Conservation (phyloP, 192 early-diverging fungal species). For the Piromyces finnis region DNA sequence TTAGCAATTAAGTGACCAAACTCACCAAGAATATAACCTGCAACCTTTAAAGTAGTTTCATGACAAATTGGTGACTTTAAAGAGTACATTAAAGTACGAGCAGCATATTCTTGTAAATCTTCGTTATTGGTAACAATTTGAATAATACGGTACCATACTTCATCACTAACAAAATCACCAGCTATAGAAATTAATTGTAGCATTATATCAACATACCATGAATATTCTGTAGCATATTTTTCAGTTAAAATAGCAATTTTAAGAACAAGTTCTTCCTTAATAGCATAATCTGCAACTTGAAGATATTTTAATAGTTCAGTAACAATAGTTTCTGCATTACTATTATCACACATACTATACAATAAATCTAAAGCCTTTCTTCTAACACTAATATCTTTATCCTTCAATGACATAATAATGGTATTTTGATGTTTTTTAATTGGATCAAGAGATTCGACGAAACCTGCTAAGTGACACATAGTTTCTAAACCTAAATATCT, state of each 20-base stretch:
- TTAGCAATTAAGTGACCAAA: slow-evolving; percentile 94
- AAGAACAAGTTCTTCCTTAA: slow-evolving; percentile 94
- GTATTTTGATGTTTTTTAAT: slow-evolving; percentile 70
- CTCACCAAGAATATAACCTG: slow-evolving; percentile 92
- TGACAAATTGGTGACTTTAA: slow-evolving; percentile 81
- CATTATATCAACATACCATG: slow-evolving; percentile 98
- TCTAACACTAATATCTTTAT: slow-evolving; percentile 95
- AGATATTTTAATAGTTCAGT: slow-evolving; percentile 73
- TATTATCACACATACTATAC: slow-evolving; percentile 90
- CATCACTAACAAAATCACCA: slow-evolving; percentile 89
- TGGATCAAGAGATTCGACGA: slow-evolving; percentile 60
- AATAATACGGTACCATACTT: slow-evolving; percentile 95
- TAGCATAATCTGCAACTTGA: slow-evolving; percentile 66
- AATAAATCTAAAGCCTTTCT: slow-evolving; percentile 85
- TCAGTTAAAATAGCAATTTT: slow-evolving; percentile 98
- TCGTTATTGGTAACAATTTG: slow-evolving; percentile 93
- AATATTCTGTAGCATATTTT: slow-evolving; percentile 90
- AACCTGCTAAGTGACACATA: slow-evolving; percentile 79
- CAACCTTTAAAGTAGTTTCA: slow-evolving; percentile 89
- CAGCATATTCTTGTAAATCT: slow-evolving; percentile 85
- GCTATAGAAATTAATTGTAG: slow-evolving; percentile 86
- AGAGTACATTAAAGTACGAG: slow-evolving; percentile 60
- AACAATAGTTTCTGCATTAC: slow-evolving; percentile 72
- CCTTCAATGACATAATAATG: slow-evolving; percentile 78
- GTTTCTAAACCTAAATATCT: slow-evolving; percentile 95